Base-by-base conservation (phyloP, 1,284 basidiomycete genomes). In the Porogramme epimiltina region DNA sequence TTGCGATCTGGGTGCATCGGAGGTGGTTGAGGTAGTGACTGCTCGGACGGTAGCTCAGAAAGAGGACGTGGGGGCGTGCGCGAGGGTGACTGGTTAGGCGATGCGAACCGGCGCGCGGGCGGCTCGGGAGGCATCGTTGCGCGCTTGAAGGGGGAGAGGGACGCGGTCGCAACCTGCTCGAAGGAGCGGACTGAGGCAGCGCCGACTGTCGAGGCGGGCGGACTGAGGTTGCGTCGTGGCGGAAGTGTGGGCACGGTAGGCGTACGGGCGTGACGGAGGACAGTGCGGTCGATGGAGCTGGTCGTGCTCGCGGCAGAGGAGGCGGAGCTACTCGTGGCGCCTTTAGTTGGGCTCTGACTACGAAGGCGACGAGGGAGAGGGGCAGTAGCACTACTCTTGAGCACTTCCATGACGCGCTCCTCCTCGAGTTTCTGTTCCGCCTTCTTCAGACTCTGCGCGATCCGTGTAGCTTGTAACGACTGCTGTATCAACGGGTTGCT, bases 371-470 rank as follows among this genome's bases (percentile, higher is more conserved):
- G 56, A 6, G 24, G 24, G n/a, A n/a, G n/a, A 9, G 15, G 34
- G 22, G 52, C 47, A 37, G 62, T 43, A 36, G 63, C 50, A 49
- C 63, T 66, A 51, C 61, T 68, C 67, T 85, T 85, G 25, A 90
- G 73, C 4, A 90, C 82, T 61, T 85, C 81, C 51, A 88, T 69
- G n/a, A 88, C 77, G 18, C 87, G 74, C 62, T 86, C 83, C 55
- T 80, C 78, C 64, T 86, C 85, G n/a, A 87, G 72, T 54, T 79
- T 76, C 42, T 81, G 80, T 60, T 89, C 84, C 0, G 80, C 82
- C 47, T 79, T 79, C 66, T 88, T 87, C 66, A 87, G 72, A 8
- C 77, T 78, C 64, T 87, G 82, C 3, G 80, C 88, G 0, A 80
- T 78, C 56, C 85, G 85, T 48, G 79, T 84, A 3, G 88, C 88